Base-by-base conservation (phyloP, 768 basidiomycete genomes). In the Mycena crocata region DNA sequence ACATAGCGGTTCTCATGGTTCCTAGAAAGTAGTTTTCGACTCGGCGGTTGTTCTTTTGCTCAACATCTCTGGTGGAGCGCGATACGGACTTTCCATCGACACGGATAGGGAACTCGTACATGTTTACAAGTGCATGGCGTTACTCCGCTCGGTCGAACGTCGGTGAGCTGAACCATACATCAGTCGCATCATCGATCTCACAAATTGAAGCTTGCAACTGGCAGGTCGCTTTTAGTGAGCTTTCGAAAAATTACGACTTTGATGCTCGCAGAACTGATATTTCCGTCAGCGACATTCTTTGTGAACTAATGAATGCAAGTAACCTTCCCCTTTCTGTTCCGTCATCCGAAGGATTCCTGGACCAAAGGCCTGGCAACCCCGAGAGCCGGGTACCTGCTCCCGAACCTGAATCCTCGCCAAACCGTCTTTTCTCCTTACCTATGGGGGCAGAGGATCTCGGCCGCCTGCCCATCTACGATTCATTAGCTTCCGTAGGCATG, bases 21-120 rank as follows among this genome's bases (percentile, higher is more conserved):
- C 23, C 3, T 40, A 69, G 76, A 69, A 76, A 57, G 66, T 76
- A 23, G 71, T 81, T 5, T 83, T 85, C 72, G 80, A 80, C 1
- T 78, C 83, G 2, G 81, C 80, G 0, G 76, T 86, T 31, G 81
- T 87, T 3, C 76, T 85, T 8, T 71, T 86, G 54, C 77, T 86
- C 59, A 81, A 79, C 34, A 76, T 85, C 15, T 83, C 74, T 82
- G 80, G 74, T 39, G 80, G 72, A 52, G 78, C 75, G 52, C 76
- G 73, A 62, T 70, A 62, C 23, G 74, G 81, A 35, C 35, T 74
- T 17, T 30, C 55, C 10, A 63, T 68, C 34, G 82, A 83, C 58
- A 49, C 73, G 24, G 74, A 75, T 21, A 57, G 74, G 23, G 79
- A 82, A 17, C 71, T 83, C 44, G 64, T 67, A 24, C 84, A 85